Conservation (phyloP, 2,329 filamentous ascomycete species). For the Penicillium sp. region DNA sequence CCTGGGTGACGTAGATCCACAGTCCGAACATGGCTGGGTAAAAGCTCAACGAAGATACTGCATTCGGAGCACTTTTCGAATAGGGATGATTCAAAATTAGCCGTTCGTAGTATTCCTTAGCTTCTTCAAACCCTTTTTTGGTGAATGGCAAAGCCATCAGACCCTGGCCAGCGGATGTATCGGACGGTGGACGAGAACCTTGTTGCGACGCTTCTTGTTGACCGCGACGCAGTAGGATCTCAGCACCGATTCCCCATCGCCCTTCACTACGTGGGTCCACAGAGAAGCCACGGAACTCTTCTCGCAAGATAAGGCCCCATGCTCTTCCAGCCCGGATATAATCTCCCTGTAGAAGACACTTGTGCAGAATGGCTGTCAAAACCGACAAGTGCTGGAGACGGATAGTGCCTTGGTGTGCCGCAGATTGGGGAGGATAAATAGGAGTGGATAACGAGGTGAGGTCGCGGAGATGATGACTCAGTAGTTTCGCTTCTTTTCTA, state of each 20-base stretch:
- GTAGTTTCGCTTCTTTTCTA: conserved; percentile 15
- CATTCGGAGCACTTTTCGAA: conserved; percentile 61
- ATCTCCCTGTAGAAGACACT: conserved; percentile 71
- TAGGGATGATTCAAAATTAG: conserved; percentile 78
- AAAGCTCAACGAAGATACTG: conserved; percentile 72
- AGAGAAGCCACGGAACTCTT: conserved; percentile 57
- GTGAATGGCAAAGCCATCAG: conserved; percentile 40
- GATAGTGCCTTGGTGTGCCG: conserved; percentile 40
- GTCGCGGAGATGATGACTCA: conserved; percentile 28
- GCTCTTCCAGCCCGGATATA: conserved; percentile 72
- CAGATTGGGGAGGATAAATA: conserved; percentile 39
- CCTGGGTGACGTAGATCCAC: conserved; percentile 76
- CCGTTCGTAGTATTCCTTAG: conserved; percentile 72
- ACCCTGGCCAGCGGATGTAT: conserved; percentile 7
- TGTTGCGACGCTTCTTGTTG: conserved; percentile 24
- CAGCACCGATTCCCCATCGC: conserved; percentile 82
- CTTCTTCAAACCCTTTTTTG: conserved; percentile 58
- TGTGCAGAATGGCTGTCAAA: conserved; percentile 71
- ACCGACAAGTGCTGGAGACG: conserved; percentile 64
- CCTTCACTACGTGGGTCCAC: conserved; percentile 71
- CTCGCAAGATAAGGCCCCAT: conserved; percentile 72
- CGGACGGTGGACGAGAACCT: not conserved
- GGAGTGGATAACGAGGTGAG: conserved; percentile 40
- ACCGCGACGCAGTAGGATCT: conserved; percentile 71
- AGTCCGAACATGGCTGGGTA: conserved; percentile 79